Evolutionary conservation across 495 filamentous ascomycete species (phyloP), one percentile per base, ranked within the genome.

Genomic region (Penicillium herquei): DNA sequence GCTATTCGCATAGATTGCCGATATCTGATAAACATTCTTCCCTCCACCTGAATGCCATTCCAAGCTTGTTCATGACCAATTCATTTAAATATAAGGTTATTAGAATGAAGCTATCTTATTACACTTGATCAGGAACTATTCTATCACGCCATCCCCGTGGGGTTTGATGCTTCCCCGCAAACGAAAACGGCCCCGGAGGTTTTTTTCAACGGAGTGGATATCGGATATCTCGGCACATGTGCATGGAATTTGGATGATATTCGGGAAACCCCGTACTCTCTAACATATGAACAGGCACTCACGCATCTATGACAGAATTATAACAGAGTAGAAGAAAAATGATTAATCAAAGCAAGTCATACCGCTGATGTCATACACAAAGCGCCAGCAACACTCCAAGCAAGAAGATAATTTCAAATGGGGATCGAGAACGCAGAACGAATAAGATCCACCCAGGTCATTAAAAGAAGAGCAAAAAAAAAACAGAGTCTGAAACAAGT

Each of bases 1-100:
- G 54, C 35, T 14, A 54, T 56, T 66, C 63, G 63, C 63, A 61
- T 12, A 61, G 60, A 66, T 63, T 51, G 39, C 63, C 63, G 62
- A 61, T 43, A 44, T 42, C 37, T 12, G 37, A 39, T 12, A 42
- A 42, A 8, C 14, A 18, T 42, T 18, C n/a, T 42, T 17, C 39
- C 39, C 39, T 40, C 39, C 4, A 2, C 21, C 21, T 4, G 1
- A 26, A 37, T 37, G 34, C 34, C 34, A 37, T 37, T 37, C 33
- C 41, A 45, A 44, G 13, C 9, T 21, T 39, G 14, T 26, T 35
- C 21, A 26, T 26, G 1, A 26, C 21, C 21, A 26, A 26, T 26
- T 26, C 21, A 26, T 26, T 26, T 26, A 26, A 26, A 26, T 26
- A 26, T 26, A 26, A 26, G 21, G 21, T 26, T 26, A 26, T 4